These are phyloP conservation scores for Quercus suber DNA, from an alignment of 306 rosid species.

Conservation along the genomic window DNA sequence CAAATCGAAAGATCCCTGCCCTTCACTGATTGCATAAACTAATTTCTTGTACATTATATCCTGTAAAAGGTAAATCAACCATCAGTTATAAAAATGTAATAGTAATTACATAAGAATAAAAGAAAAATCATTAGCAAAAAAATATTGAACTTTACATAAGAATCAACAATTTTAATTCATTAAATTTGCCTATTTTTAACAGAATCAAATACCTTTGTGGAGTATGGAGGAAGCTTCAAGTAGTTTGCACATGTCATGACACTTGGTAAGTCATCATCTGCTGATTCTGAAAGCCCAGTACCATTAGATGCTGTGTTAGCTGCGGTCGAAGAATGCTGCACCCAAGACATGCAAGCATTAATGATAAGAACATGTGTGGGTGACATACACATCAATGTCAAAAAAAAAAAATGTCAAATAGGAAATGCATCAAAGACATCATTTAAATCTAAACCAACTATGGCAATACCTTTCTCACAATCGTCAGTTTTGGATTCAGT, in stretches of 20 bases:
- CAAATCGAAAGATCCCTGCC: conserved; percentile 98
- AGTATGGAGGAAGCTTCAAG: conserved; percentile 98
- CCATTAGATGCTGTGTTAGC: conserved; percentile 64
- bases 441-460: background rate
- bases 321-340: conserved; percentile 78
- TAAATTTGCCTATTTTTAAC: background rate
- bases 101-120: background rate
- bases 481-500: conserved; percentile 87
- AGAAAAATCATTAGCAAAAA: background rate
- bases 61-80: conserved; percentile 36
- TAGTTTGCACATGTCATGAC: conserved; percentile 99
- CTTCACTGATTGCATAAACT: conserved; percentile 93
- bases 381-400: background rate
- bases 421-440: background rate
- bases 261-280: conserved; percentile 97
- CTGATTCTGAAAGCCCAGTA: conserved; percentile 71
- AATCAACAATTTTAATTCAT: background rate
- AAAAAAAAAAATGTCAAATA: background rate
- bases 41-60: conserved; percentile 96
- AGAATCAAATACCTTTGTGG: conserved; percentile 68
- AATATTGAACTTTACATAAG: background rate
- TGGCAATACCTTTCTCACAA: conserved; percentile 85
- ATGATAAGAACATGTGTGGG: background rate
- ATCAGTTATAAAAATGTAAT: conserved; percentile 16
- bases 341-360: conserved; percentile 13